Base-by-base conservation (phyloP, 306 rosid species). In the Citrullus colocynthis region DNA sequence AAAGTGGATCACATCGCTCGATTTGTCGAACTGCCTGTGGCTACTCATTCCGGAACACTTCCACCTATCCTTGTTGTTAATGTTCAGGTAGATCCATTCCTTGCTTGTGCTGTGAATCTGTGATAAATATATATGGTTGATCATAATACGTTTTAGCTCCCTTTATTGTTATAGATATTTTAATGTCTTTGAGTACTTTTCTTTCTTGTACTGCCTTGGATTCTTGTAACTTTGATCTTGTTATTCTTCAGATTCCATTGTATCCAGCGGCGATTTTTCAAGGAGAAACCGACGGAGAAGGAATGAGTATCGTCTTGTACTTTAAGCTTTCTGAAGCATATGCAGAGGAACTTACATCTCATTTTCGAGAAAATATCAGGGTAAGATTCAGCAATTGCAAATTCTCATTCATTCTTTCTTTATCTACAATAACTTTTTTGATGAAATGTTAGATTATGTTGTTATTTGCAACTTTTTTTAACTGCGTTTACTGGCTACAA, bases 231-330 rank as follows among this genome's bases (percentile, higher is more conserved):
- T 48, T 71, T 71, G 41, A 24, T 73, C 7, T 54, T 73, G 45
- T 18, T 17, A 74, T 82, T 85, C 70, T 78, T 20, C 84, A 96
- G 99, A 80, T 96, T 76, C 99, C 99, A 1, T 80, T 96, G 85
- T 96, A 96, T 80, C 90, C 98, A 2, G 67, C 96, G 28, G 59
- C 96, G 61, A 79, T 96, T 74, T 96, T 96, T 78, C 97, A 95
- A 87, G 98, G 96, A 7, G 99, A 92, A 84, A 89, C 89, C 1
- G 96, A 96, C 78, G 99, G 99, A 24, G 96, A 96, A 87, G 99
- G 99, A 84, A 83, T 90, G 91, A 91, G 91, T 85, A 82, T 91
- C 62, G 93, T 96, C 70, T 88, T 96, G 88, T 96, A 96, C 90
- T 96, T 92, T 39, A 96, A 91, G 86, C 96, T 96, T 81, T 86